Conservation (phyloP, 768 basidiomycete genomes). For the Mycena floridula region DNA sequence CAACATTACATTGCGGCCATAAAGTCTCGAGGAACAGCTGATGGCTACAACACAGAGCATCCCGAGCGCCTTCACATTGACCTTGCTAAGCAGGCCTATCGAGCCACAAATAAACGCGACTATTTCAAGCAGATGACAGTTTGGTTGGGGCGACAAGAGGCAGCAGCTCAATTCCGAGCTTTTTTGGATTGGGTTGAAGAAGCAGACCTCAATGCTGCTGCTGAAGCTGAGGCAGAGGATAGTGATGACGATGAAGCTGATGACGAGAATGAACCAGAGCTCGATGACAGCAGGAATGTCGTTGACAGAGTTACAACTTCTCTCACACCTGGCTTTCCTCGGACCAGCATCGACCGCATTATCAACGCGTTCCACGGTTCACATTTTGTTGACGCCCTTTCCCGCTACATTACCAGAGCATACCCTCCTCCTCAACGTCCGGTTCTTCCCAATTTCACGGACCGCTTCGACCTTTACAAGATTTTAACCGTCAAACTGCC, state of each 20-base stretch:
- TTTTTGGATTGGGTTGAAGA: slow-evolving; percentile 5
- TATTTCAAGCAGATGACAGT: background rate
- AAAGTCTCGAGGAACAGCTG: slow-evolving; percentile 7
- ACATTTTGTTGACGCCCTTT: too few species aligned
- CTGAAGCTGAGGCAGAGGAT: slow-evolving; percentile 2
- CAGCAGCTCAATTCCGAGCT: background rate
- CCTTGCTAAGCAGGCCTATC: slow-evolving; percentile 20
- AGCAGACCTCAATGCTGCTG: slow-evolving; percentile 13
- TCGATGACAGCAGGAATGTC: too few species aligned
- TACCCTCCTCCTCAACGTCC: too few species aligned
- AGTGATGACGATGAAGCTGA: background rate
- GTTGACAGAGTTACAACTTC: too few species aligned
- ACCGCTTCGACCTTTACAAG: too few species aligned
- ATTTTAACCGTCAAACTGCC: too few species aligned
- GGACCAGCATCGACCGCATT: too few species aligned
- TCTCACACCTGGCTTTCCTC: too few species aligned
- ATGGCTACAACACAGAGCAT: slow-evolving; percentile 18
- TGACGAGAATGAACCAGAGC: slow-evolving; percentile 1
- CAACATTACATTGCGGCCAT: slow-evolving; percentile 15
- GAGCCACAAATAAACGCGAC: background rate
- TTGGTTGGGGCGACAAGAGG: background rate
- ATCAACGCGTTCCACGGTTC: too few species aligned
- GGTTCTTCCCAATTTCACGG: too few species aligned
- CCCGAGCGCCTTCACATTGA: slow-evolving; percentile 27
- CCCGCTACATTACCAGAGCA: too few species aligned